Evolutionary conservation across 805 yeast genomes (phyloP).

Genomic region (Nakazawaea ernobii): DNA sequence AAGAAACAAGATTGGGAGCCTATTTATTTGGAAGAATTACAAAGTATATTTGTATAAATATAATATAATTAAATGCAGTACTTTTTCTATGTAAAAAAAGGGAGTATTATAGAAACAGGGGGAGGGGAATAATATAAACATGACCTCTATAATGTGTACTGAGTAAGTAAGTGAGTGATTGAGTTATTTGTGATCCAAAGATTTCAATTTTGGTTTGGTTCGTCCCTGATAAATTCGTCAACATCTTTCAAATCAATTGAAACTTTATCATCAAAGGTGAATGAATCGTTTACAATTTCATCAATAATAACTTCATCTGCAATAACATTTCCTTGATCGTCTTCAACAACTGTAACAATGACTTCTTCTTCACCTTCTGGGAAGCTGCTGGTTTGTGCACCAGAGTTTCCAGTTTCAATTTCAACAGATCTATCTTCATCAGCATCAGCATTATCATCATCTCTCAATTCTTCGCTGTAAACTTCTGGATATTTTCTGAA

Average conservation of each 20-base stretch:
- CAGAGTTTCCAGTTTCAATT: too few species aligned
- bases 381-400: too few species aligned
- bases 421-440: too few species aligned
- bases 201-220: not conserved
- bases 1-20: slow-evolving; percentile 36
- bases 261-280: slow-evolving; percentile 13
- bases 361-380: slow-evolving; percentile 33
- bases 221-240: slow-evolving; percentile 2
- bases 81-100: not conserved
- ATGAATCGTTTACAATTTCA: slow-evolving; percentile 3
- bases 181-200: too few species aligned
- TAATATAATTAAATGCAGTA: not conserved
- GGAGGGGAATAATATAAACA: not conserved
- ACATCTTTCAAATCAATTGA: slow-evolving; percentile 1
- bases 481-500: slow-evolving; percentile 90
- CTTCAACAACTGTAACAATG: slow-evolving; percentile 11
- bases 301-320: slow-evolving; percentile 13
- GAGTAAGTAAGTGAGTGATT: too few species aligned
- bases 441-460: slow-evolving; percentile 35
- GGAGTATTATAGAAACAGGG: not conserved
- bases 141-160: not conserved
- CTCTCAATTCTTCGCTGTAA: slow-evolving; percentile 86
- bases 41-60: not conserved
- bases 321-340: slow-evolving; percentile 14
- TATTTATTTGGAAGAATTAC: slow-evolving; percentile 28